Conservation (phyloP, 176 grass and related monocot species). For the Phragmites australis region DNA sequence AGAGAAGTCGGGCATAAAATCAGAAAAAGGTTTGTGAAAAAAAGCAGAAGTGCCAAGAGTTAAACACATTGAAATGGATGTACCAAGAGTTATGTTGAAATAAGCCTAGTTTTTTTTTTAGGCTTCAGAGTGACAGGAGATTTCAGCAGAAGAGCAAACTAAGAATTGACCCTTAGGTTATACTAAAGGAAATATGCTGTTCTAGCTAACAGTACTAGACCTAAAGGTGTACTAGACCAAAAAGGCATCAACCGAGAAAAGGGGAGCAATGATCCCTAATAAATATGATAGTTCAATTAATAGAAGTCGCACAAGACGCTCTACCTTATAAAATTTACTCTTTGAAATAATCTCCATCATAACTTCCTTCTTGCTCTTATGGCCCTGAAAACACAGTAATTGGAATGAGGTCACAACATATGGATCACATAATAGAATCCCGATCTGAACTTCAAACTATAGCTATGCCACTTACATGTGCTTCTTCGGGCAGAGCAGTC, state of each 20-base stretch:
- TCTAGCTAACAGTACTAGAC: background rate
- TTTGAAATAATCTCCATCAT: constrained; percentile 94
- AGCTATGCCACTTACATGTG: constrained; percentile 40
- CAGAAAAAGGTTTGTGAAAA: constrained; percentile 23
- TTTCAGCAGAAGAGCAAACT: constrained; percentile 1
- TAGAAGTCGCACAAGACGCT: background rate
- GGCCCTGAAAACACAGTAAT: constrained; percentile 50
- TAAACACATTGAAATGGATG: constrained; percentile 20
- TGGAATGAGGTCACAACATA: constrained; percentile 33
- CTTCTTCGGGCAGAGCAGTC: constrained; percentile 42
- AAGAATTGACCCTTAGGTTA: background rate
- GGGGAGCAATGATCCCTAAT: background rate
- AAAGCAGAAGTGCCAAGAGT: background rate
- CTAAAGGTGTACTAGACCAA: background rate
- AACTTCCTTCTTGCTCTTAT: constrained; percentile 97
- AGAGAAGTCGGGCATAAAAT: background rate
- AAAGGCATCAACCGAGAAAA: background rate
- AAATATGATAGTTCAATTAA: background rate
- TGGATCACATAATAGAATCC: constrained; percentile 16
- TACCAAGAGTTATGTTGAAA: background rate
- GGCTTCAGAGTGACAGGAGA: background rate
- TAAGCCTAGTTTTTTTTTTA: background rate
- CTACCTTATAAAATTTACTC: constrained; percentile 98
- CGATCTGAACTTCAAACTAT: constrained; percentile 15
- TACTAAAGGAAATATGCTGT: constrained; percentile 4